Base-by-base conservation (phyloP, 2,329 filamentous ascomycete genomes). In the Bipolaris zeicola region DNA sequence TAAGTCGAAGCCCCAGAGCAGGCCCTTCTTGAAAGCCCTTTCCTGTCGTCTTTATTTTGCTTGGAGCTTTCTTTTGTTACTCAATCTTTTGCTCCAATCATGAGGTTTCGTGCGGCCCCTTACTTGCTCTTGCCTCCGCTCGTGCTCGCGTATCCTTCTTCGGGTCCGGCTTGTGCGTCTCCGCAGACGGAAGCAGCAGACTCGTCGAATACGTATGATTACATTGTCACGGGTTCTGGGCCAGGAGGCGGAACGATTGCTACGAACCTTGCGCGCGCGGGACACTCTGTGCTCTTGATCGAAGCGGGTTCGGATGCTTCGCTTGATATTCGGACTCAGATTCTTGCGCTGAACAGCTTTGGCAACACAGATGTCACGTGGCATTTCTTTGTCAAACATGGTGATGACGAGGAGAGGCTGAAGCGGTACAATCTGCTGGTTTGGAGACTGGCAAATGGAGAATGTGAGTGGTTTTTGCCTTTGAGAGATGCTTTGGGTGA, bases 351-450 rank as follows among this genome's bases (percentile, higher is more conserved):
- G 78, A 82, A 28, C 76, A 79, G 52, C 26, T 56, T 49, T 8
- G 36, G 48, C 11, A 58, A 58, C 24, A 16, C 50, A 3, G 31
- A 41, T 34, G 79, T 82, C 1, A 83, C 81, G 5, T 82, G 86
- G 85, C 81, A 85, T 63, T 87, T 83, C 70, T 88, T 83, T 55
- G 82, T 86, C 6, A 79, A 80, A 33, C 85, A 87, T 67, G 86
- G 85, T 63, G 75, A 78, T 5, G 79, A 87, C 57, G 71, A 82
- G 24, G 73, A 74, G 33, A 78, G 80, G 24, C 80, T 84, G 57
- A 77, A 80, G 26, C 75, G 78, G 52, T 83, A 87, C 64, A 61
- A 63, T 6, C 31, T 61, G 34, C 11, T 64, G 34, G 58, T 58
- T 18, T 64, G 64, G 63, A 59, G 55, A 36, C 36, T 63, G 39